Conservation (phyloP, 1,284 basidiomycete species). For the Thecaphora frezii region DNA sequence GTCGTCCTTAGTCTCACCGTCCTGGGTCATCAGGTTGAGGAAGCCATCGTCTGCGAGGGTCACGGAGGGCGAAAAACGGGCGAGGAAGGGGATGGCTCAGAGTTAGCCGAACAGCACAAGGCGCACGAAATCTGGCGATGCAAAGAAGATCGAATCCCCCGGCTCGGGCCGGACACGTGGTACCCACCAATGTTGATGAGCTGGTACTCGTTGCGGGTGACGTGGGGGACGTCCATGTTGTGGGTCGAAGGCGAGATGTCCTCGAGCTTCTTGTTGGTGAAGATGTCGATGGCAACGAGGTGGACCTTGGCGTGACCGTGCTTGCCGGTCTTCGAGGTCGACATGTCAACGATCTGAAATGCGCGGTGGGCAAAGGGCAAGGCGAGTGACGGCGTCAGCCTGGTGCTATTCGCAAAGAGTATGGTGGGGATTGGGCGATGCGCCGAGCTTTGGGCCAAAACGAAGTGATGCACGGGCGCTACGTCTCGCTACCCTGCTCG, state of each 20-base stretch:
- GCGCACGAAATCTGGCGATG: too few relatives aligned
- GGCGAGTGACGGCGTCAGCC: too few relatives aligned
- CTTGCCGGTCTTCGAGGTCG: slow-evolving; percentile 95
- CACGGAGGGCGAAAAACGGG: slow-evolving; percentile 3
- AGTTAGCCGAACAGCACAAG: background rate
- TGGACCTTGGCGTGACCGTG: slow-evolving; percentile 99
- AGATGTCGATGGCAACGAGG: slow-evolving; percentile 86
- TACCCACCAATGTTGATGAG: slow-evolving; percentile 67
- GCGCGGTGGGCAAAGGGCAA: too few relatives aligned
- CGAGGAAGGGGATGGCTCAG: background rate
- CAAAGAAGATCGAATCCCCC: too few relatives aligned
- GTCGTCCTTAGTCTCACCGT: slow-evolving; percentile 88
- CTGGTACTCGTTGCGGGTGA: slow-evolving; percentile 84
- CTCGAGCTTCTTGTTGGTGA: slow-evolving; percentile 64
- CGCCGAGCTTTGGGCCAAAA: too few relatives aligned
- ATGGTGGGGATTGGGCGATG: too few relatives aligned
- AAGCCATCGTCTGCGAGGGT: slow-evolving; percentile 64
- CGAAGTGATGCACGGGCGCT: background rate
- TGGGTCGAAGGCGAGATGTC: slow-evolving; percentile 98
- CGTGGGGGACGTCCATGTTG: slow-evolving; percentile 99
- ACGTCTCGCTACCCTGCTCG: too few relatives aligned
- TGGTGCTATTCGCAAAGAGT: background rate
- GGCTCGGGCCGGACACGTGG: too few relatives aligned
- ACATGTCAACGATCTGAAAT: slow-evolving; percentile 69
- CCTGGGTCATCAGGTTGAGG: slow-evolving; percentile 88